Base-by-base conservation (phyloP, 164 flowering plant species). In the Akebia trifoliata region DNA sequence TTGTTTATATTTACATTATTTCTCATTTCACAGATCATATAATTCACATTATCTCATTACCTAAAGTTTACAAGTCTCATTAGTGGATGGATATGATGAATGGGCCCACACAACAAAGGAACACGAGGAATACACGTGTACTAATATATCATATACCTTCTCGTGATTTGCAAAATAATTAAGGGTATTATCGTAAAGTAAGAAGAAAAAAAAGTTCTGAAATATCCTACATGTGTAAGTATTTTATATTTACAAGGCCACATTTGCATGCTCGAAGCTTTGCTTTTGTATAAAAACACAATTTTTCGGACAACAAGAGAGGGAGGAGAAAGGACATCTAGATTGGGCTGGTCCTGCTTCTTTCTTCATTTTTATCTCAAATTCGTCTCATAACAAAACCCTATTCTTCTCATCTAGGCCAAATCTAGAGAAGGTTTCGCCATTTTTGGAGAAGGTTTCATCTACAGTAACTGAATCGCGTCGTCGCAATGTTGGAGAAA, bases 161-260 rank as follows among this genome's bases (percentile, higher is more conserved):
- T n/a, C n/a, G n/a, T n/a, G n/a, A n/a, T n/a, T n/a, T n/a, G n/a
- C n/a, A n/a, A n/a, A n/a, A n/a, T n/a, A n/a, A n/a, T n/a, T n/a
- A n/a, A n/a, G n/a, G n/a, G n/a, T n/a, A n/a, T n/a, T n/a, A n/a
- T n/a, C n/a, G n/a, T n/a, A n/a, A n/a, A n/a, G n/a, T n/a, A n/a
- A n/a, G n/a, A n/a, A n/a, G n/a, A n/a, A n/a, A n/a, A n/a, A n/a
- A n/a, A n/a, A n/a, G n/a, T n/a, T n/a, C n/a, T n/a, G n/a, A n/a
- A n/a, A n/a, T n/a, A n/a, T n/a, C n/a, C n/a, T n/a, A n/a, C n/a
- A n/a, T n/a, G n/a, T n/a, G n/a, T n/a, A n/a, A n/a, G n/a, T n/a
- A n/a, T n/a, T n/a, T n/a, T n/a, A n/a, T 42, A 39, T 20, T 38
- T 32, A 50, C 62, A 42, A 48, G 56, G 61, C 61, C 61, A 57